Evolutionary conservation across 495 filamentous ascomycete genomes (phyloP).

Genomic region (Penicilliopsis zonata): DNA sequence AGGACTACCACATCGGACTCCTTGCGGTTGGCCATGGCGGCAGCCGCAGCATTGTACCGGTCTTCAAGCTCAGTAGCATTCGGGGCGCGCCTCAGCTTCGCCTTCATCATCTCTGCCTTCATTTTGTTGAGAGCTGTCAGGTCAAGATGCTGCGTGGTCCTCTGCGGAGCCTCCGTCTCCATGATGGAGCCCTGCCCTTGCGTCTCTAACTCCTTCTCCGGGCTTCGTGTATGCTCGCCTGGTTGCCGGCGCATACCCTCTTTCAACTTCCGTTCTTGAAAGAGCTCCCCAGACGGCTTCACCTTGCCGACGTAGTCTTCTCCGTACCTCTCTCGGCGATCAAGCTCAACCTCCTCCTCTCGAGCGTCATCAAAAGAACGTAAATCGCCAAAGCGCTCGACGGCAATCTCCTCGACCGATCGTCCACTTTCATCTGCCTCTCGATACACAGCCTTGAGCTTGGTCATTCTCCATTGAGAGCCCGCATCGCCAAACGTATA

Average conservation of each 20-base stretch:
- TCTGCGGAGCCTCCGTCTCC: slow-evolving; percentile 24
- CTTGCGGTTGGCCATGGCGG: slow-evolving; percentile 43
- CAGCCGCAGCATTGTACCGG: slow-evolving; percentile 66
- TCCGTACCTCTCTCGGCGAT: slow-evolving; percentile 74
- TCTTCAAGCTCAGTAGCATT: slow-evolving; percentile 70
- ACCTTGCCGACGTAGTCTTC: slow-evolving; percentile 76
- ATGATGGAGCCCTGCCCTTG: slow-evolving; percentile 29
- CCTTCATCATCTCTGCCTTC: slow-evolving; percentile 88
- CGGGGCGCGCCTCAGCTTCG: slow-evolving; percentile 64
- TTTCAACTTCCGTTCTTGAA: slow-evolving; percentile 55
- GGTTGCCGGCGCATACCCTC: slow-evolving; percentile 26
- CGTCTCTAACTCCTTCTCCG: slow-evolving; percentile 33
- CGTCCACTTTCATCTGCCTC: slow-evolving; percentile 61
- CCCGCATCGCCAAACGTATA: slow-evolving; percentile 89
- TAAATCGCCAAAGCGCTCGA: slow-evolving; percentile 70
- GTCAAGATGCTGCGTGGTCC: slow-evolving; percentile 43
- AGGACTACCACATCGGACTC: slow-evolving; percentile 64
- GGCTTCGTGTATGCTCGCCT: slow-evolving; percentile 17
- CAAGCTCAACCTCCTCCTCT: slow-evolving; percentile 90
- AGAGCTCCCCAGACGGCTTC: slow-evolving; percentile 82
- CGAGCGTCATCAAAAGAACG: slow-evolving; percentile 84
- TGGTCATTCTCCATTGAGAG: slow-evolving; percentile 91
- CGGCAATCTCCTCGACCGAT: slow-evolving; percentile 65
- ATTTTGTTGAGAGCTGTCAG: slow-evolving; percentile 76
- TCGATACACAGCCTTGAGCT: slow-evolving; percentile 74